Conservation (phyloP, 306 rosid species). For the Prunus mongolica region DNA sequence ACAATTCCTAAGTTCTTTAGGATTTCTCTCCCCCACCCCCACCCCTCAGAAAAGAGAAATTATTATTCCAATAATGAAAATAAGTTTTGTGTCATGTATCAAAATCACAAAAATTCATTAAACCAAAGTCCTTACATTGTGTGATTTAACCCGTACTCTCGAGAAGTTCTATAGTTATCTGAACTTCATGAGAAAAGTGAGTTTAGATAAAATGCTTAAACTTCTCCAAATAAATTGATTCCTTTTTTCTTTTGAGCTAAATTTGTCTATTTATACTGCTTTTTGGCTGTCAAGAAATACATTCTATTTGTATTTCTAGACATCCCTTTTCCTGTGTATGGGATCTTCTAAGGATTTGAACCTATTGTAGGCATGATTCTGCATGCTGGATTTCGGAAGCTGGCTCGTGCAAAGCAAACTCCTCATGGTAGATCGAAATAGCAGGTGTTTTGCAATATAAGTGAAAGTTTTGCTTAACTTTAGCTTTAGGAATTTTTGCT, state of each 20-base stretch:
- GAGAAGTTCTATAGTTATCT: background rate
- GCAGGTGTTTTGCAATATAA: background rate
- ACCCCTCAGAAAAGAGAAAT: no score
- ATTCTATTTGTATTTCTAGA: background rate
- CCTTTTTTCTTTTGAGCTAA: background rate
- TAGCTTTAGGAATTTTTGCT: background rate
- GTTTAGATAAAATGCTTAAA: background rate
- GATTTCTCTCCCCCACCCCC: background rate
- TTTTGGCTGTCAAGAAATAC: background rate
- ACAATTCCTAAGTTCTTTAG: background rate
- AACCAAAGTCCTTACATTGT: background rate
- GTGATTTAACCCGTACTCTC: background rate
- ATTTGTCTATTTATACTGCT: background rate
- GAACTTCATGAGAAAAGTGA: background rate
- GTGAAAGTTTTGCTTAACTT: background rate
- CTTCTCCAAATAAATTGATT: background rate
- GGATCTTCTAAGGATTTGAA: slow-evolving; percentile 13
- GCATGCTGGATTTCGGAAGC: slow-evolving; percentile 84
- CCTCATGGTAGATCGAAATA: slow-evolving; percentile 37
- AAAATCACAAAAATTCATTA: background rate
- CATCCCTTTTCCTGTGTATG: background rate
- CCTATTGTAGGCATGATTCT: slow-evolving; percentile 50
- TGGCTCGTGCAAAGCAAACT: slow-evolving; percentile 61
- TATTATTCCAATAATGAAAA: background rate
- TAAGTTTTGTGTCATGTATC: background rate